Evolutionary conservation across 257 asterid species (phyloP).

Genomic region (Lycium ferocissimum): DNA sequence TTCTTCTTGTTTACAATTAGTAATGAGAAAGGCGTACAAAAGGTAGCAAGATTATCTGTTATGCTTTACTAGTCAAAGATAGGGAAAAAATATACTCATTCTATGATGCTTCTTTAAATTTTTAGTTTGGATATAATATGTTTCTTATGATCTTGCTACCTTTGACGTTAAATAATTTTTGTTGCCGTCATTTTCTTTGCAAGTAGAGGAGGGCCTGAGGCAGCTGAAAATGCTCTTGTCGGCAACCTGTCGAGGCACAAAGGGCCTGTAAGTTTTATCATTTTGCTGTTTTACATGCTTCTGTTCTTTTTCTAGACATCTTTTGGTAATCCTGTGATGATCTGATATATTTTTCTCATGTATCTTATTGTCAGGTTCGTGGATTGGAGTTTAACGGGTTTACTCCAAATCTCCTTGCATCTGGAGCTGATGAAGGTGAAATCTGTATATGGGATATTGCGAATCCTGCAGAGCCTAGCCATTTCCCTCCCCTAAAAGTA

Average conservation of each 20-base stretch:
- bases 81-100: slow-evolving; percentile 8
- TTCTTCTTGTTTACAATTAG: slow-evolving; percentile 18
- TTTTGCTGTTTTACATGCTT: slow-evolving; percentile 30
- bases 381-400: slow-evolving; percentile 86
- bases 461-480: slow-evolving; percentile 77
- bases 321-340: slow-evolving; percentile 17
- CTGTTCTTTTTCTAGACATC: slow-evolving; percentile 26
- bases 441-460: slow-evolving; percentile 92
- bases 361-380: slow-evolving; percentile 61
- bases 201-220: slow-evolving; percentile 57
- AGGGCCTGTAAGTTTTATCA: slow-evolving; percentile 84
- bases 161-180: not conserved
- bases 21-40: not conserved
- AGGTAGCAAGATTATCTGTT: not conserved
- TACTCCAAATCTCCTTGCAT: slow-evolving; percentile 83
- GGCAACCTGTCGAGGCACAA: slow-evolving; percentile 74
- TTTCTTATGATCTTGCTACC: not conserved
- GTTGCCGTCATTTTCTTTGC: slow-evolving; percentile 37
- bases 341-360: slow-evolving; percentile 30
- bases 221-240: slow-evolving; percentile 69
- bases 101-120: not conserved
- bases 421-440: slow-evolving; percentile 99
- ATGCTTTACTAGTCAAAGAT: not conserved
- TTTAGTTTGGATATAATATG: not conserved
- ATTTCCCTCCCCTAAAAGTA: slow-evolving; percentile 92